Conservation (phyloP, 2,329 filamentous ascomycete species). For the Camptophora hylomeconis region DNA sequence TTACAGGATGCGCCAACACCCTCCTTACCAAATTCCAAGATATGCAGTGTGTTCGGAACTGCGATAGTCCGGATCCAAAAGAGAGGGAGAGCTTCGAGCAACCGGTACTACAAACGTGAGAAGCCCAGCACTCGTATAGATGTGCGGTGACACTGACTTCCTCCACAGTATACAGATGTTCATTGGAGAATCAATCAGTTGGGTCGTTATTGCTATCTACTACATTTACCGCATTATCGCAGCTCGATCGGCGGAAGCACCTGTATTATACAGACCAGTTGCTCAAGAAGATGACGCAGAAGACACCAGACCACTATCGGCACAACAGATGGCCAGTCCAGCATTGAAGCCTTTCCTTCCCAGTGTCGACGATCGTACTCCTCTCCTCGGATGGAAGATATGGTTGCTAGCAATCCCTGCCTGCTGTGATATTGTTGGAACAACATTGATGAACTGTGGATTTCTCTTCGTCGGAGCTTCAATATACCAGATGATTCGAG, state of each 20-base stretch:
- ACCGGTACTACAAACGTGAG: slow-evolving; percentile 77
- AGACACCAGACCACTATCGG: slow-evolving; percentile 22
- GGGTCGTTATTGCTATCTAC: slow-evolving; percentile 69
- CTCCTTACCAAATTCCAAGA: slow-evolving; percentile 90
- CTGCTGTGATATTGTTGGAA: slow-evolving; percentile 86
- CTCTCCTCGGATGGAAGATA: slow-evolving; percentile 57
- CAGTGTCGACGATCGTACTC: slow-evolving; percentile 43
- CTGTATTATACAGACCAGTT: slow-evolving; percentile 52
- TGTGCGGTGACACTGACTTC: too few species aligned
- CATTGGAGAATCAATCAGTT: slow-evolving; percentile 88
- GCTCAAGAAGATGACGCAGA: slow-evolving; percentile 35
- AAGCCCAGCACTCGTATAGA: slow-evolving; percentile 3
- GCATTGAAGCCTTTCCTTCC: slow-evolving; percentile 40
- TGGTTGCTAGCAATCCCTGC: slow-evolving; percentile 71
- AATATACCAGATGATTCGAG: slow-evolving; percentile 97
- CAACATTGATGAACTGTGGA: slow-evolving; percentile 94
- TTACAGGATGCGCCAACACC: slow-evolving; percentile 94
- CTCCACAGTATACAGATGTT: slow-evolving; percentile 70
- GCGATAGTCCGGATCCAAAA: slow-evolving; percentile 54
- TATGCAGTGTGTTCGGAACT: slow-evolving; percentile 92
- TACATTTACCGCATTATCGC: slow-evolving; percentile 43
- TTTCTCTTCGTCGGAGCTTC: slow-evolving; percentile 86
- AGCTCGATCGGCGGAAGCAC: slow-evolving; percentile 23
- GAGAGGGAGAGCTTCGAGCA: slow-evolving; percentile 73
- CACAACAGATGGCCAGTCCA: slow-evolving; percentile 32